Base-by-base conservation (phyloP, 2,329 filamentous ascomycete species). In the Cytospora piceae region DNA sequence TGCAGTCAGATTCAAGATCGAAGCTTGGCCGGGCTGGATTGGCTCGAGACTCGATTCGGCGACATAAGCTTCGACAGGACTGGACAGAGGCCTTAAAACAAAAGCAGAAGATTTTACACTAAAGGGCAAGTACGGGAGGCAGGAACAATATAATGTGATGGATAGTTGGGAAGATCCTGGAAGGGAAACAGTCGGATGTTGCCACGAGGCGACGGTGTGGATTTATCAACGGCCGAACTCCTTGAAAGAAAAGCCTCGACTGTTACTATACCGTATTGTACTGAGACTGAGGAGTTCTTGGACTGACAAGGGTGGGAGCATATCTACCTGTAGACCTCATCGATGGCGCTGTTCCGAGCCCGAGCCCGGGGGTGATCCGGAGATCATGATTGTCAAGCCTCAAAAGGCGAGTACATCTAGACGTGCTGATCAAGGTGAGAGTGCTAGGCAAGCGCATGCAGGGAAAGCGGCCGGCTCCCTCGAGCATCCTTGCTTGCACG, bases 101-200 rank as follows among this genome's bases (percentile, higher is more conserved):
- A 63, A 57, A 54, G 46, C 46, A 51, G 22, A 46, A 7, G 7
- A 22, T 9, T 9, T 11, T 5, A 22, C 42, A 46, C 42, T 46
- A 46, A 46, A 46, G 32, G 32, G 32, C 20, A 46, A 11, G 8
- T 22, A 46, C 17, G 42, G 42, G 42, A 46, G 42, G 42, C 20
- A 22, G 42, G 42, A 46, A n/a, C 42, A 46, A 63, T 63, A 63
- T 63, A 63, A 63, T 56, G 37, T 46, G 42, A 51, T 27, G 53
- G 7, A 49, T 31, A n/a, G 7, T 62, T 39, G 39, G 31, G 32
- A 24, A 39, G n/a, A 39, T 31, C 58, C n/a, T 24, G 27, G 17
- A 27, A 24, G 55, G 20, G 17, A 37, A n/a, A n/a, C 12, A 20
- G 37, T 54, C 60, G 39, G 39, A 57, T 39, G 20, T 27, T 63